Evolutionary conservation across 1,284 basidiomycete genomes (phyloP).

Genomic region (Volvariella volvacea): DNA sequence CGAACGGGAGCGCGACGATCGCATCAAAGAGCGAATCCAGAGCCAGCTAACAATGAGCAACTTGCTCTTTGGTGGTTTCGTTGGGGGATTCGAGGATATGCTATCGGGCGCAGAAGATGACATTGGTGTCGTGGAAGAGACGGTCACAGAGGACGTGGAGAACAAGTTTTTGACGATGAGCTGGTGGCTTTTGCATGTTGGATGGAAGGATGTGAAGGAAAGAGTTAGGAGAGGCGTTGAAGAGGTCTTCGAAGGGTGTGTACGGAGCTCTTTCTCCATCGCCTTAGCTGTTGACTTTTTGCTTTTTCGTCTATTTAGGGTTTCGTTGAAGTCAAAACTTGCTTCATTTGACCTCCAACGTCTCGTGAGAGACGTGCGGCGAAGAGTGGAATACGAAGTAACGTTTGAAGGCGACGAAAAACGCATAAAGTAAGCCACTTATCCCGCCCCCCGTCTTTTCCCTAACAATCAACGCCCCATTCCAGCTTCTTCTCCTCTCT

Average conservation of each 20-base stretch:
- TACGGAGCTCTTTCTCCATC: slow-evolving; percentile 10
- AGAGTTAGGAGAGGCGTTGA: slow-evolving; percentile 71
- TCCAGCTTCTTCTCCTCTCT: slow-evolving; percentile 70
- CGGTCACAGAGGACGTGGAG: slow-evolving; percentile 57
- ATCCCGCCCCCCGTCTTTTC: background rate
- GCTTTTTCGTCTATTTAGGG: slow-evolving; percentile 38
- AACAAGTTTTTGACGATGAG: slow-evolving; percentile 77
- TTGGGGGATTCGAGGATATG: slow-evolving; percentile 12
- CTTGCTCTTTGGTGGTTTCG: slow-evolving; percentile 20
- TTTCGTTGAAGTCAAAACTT: slow-evolving; percentile 74
- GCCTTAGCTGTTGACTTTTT: slow-evolving; percentile 5
- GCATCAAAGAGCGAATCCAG: slow-evolving; percentile 38
- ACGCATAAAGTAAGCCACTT: slow-evolving; percentile 40
- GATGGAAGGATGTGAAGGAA: slow-evolving; percentile 79
- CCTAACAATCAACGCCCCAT: background rate
- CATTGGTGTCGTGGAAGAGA: slow-evolving; percentile 11
- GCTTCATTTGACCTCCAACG: slow-evolving; percentile 60
- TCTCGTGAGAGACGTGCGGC: slow-evolving; percentile 64
- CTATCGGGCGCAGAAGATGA: background rate
- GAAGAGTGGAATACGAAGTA: slow-evolving; percentile 66
- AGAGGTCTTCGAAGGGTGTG: slow-evolving; percentile 74
- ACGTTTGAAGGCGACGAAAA: slow-evolving; percentile 57
- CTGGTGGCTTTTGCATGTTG: slow-evolving; percentile 89
- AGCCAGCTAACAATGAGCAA: slow-evolving; percentile 30
- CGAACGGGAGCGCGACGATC: slow-evolving; percentile 57